These are phyloP conservation scores for Curvularia sp. DNA, from an alignment of 2,329 filamentous ascomycete genomes.

Conservation along the genomic window DNA sequence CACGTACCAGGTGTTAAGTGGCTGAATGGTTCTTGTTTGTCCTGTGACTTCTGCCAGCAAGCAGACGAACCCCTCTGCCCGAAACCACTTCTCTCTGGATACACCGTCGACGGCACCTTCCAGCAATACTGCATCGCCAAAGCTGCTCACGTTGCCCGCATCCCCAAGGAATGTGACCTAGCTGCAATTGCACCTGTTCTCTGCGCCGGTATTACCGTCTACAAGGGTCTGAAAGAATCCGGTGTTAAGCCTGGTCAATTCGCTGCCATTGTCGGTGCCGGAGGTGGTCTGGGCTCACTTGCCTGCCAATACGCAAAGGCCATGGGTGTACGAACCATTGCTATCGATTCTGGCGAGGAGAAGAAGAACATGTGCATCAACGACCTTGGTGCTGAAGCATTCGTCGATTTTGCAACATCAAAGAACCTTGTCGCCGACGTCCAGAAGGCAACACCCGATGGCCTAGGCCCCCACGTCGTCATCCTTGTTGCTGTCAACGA, in stretches of 20 bases:
- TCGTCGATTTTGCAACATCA: conserved; percentile 79
- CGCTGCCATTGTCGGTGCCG: conserved; percentile 85
- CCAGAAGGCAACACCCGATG: conserved; percentile 78
- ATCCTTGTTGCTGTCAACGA: conserved; percentile 85
- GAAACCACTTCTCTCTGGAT: conserved; percentile 79
- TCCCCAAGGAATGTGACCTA: conserved; percentile 78
- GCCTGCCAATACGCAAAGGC: conserved; percentile 89
- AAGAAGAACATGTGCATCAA: conserved; percentile 74
- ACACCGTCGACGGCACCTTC: conserved; percentile 92
- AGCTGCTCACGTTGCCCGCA: conserved; percentile 81
- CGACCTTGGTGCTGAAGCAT: conserved; percentile 73
- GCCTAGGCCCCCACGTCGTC: conserved; percentile 85
- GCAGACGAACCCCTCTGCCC: conserved; percentile 84
- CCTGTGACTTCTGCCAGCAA: conserved; percentile 82
- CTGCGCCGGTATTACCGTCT: conserved; percentile 86
- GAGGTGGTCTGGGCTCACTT: conserved; percentile 80
- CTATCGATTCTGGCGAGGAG: conserved; percentile 83
- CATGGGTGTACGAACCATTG: conserved; percentile 83
- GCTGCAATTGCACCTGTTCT: conserved; percentile 81
- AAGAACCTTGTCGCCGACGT: conserved; percentile 85
- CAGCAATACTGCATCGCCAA: conserved; percentile 92
- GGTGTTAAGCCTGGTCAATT: conserved; percentile 75
- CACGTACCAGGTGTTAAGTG: conserved; percentile 71
- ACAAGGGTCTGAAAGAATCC: conserved; percentile 90
- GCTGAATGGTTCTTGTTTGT: conserved; percentile 86